phyloP scores from a whole-genome alignment of 371 early-diverging fungal genomes.

The Racocetra persica region DNA sequence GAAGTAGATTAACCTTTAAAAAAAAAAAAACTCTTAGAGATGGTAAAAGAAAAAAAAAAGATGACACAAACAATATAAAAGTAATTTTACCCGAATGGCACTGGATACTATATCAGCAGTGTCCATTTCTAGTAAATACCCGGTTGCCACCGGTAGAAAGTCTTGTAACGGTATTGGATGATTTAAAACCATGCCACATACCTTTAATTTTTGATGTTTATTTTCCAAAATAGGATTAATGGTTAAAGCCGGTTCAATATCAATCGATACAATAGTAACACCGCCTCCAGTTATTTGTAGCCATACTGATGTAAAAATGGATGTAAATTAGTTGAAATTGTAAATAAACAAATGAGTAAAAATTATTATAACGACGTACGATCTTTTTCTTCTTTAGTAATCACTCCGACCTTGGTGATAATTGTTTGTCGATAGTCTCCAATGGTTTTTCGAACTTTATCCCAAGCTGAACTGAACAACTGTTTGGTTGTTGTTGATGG shows the following conservation, averaged over 20 bases:
- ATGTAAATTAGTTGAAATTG: neutral
- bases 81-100: slow-evolving; percentile 16
- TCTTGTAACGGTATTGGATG: slow-evolving; percentile 37
- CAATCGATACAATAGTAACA: neutral
- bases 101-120: neutral
- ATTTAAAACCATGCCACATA: slow-evolving; percentile 38
- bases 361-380: neutral
- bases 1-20: slow-evolving; percentile 27
- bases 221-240: neutral
- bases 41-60: neutral
- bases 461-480: slow-evolving; percentile 6
- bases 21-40: neutral
- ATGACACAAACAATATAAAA: neutral
- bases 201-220: neutral
- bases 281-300: slow-evolving; percentile 15
- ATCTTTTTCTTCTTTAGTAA: slow-evolving; percentile 39
- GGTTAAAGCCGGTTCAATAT: neutral
- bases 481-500: neutral
- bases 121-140: slow-evolving; percentile 36
- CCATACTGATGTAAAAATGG: slow-evolving; percentile 25
- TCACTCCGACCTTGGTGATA: slow-evolving; percentile 39
- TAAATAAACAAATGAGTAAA: slow-evolving; percentile 1
- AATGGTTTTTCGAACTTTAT: neutral
- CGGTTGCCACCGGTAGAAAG: slow-evolving; percentile 24
- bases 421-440: neutral